Base-by-base conservation (phyloP, 371 early-diverging fungal genomes). In the Ordospora colligata region DNA sequence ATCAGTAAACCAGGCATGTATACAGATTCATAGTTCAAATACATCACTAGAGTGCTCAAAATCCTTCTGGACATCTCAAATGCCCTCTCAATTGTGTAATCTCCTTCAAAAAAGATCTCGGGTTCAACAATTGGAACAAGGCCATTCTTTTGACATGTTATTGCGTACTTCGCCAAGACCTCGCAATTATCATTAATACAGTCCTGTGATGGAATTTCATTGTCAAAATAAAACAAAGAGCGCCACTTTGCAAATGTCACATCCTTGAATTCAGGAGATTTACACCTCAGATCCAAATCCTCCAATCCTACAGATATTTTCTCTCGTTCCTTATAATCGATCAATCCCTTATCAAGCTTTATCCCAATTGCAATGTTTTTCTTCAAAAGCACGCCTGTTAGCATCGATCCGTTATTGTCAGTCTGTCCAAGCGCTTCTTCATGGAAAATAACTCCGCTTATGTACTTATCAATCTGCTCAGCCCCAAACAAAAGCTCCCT, bases 241-340 rank as follows among this genome's bases (percentile, higher is more conserved):
- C 89, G 82, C 89, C 89, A 89, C 76, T 89, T 89, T 67, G 89
- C 87, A 83, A 89, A 89, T 14, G 86, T 82, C 27, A 88, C 88
- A 44, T 86, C 87, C 47, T 79, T 78, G 45, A 76, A 67, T 82
- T 84, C 84, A 81, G 86, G 86, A 68, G 83, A 78, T 45, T 66
- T 75, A 53, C 87, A 86, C 45, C 89, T 81, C 64, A 84, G 83
- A 23, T 80, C 85, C 67, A 89, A 67, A 66, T 87, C 88, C 64
- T 88, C 89, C 27, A 88, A 76, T 67, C 89, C 89, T 25, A 85
- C 85, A 70, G 88, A 87, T 63, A 88, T 86, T 71, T 87, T 87
- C 76, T 88, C 89, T 49, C 82, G 82, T 51, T 87, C 87, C 19
- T 82, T 68, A 25, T 88, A 72, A 42, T 79, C 78, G 17, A 71